Evolutionary conservation across 352 stramenopile genomes (phyloP), one percentile per base, ranked within the genome.

Genomic region (Globisporangium recalcitrans): DNA sequence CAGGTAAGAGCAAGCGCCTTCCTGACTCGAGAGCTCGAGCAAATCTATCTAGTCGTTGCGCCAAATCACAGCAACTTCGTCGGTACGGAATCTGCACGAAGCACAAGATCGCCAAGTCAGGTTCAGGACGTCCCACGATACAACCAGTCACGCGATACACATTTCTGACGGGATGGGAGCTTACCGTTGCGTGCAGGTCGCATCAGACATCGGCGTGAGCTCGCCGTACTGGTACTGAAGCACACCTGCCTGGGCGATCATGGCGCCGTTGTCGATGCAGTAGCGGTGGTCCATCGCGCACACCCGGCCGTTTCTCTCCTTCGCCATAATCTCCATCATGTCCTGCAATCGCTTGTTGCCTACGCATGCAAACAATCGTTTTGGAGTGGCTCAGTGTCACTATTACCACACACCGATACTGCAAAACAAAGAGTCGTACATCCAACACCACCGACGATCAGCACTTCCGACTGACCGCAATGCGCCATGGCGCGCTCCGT

Each of bases 401-500:
- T 31, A 31, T 31, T 31, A 31, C 5, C 72, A n/a, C n/a, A n/a
- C n/a, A n/a, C n/a, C n/a, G n/a, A n/a, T n/a, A n/a, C n/a, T n/a
- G n/a, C n/a, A n/a, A n/a, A n/a, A n/a, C n/a, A n/a, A n/a, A 97
- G 98, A 81, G 21, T 83, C 75, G 97, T 98, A 84, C 98, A 99
- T 52, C 97, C 97, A 10, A 99, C 98, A 16, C 98, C 98, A 46
- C 97, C 98, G 19, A 99, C 98, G 62, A 99, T 99, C 10, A 99
- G 78, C 3, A 99, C 97, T 62, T 98, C 85, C 10, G 88, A 97
- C 63, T 98, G 85, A 32, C 95, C 90, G 60, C 92, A 98, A 62
- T 99, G 97, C 8, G 97, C 97, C 97, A 99, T 99, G n/a, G 98
- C 97, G 22, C 98, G 87, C 78, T 99, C 98, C 4, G 98, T 99